These are phyloP conservation scores for Moesziomyces sp. DNA, from an alignment of 1,284 basidiomycete species.

Conservation along the genomic window DNA sequence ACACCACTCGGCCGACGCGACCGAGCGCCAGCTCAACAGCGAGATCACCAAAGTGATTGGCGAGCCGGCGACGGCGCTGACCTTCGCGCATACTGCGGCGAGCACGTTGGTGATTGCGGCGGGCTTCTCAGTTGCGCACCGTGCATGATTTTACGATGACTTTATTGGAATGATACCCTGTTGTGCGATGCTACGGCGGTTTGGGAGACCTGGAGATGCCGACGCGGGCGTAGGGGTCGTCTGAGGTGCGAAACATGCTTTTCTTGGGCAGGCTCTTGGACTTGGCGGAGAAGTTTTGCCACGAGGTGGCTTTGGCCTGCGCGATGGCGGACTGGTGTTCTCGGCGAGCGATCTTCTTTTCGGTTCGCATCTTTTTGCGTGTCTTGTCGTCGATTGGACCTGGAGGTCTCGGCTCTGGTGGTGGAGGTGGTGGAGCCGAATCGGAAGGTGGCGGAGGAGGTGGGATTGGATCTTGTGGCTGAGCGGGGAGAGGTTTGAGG, in stretches of 20 bases:
- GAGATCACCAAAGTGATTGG: slow-evolving; percentile 63
- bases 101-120: slow-evolving; percentile 57
- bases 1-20: slow-evolving; percentile 20
- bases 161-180: too few species aligned
- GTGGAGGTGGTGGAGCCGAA: slow-evolving; percentile 71
- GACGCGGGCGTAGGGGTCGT: slow-evolving; percentile 85
- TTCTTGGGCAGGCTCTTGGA: slow-evolving; percentile 77
- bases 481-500: slow-evolving; percentile 3
- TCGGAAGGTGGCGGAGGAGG: slow-evolving; percentile 2
- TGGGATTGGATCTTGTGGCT: background rate
- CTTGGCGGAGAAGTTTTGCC: slow-evolving; percentile 94
- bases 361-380: slow-evolving; percentile 83
- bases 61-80: slow-evolving; percentile 53
- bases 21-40: slow-evolving; percentile 45
- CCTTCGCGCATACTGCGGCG: slow-evolving; percentile 20
- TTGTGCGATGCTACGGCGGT: background rate
- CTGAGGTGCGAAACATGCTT: slow-evolving; percentile 95
- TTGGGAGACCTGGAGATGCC: slow-evolving; percentile 69
- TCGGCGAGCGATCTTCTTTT: slow-evolving; percentile 88
- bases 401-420: slow-evolving; percentile 47
- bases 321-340: slow-evolving; percentile 91
- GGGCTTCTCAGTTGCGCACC: slow-evolving; percentile 19
- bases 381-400: slow-evolving; percentile 17
- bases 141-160: background rate
- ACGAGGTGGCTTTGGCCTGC: slow-evolving; percentile 85